Percentiles rank a stretch among this genome's conserved stretches.
Conservation (phyloP, 2,329 filamentous ascomycete species). For the Pleochaeta shiraiana region DNA sequence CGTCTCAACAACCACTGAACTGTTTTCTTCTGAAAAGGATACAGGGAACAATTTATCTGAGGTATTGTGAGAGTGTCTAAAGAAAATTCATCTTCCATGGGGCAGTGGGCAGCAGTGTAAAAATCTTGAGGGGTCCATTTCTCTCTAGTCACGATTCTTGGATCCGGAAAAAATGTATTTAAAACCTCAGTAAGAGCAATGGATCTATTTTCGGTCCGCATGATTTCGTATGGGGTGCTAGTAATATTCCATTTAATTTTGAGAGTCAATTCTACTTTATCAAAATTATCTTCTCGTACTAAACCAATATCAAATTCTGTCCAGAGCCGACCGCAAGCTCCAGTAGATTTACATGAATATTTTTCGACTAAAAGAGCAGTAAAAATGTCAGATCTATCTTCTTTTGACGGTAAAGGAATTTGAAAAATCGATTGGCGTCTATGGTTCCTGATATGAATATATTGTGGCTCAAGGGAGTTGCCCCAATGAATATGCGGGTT, state of each 20-base stretch:
- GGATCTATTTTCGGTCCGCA: slow-evolving; percentile 7
- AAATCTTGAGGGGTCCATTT: slow-evolving; percentile 33
- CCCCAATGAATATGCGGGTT: slow-evolving; percentile 9
- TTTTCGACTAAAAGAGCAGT: slow-evolving; percentile 11
- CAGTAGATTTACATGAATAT: slow-evolving; percentile 11
- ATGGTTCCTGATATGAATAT: slow-evolving; percentile 12
- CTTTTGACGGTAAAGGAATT: slow-evolving; percentile 8
- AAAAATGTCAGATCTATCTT: slow-evolving; percentile 11
- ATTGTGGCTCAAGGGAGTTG: slow-evolving; percentile 6
- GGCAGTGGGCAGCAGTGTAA: slow-evolving; percentile 46
- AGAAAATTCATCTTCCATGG: slow-evolving; percentile 23
- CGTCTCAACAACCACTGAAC: slow-evolving; percentile 47
- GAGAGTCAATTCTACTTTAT: slow-evolving; percentile 12
- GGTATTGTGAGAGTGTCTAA: slow-evolving; percentile 23
- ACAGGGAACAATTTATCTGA: slow-evolving; percentile 30
- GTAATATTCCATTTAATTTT: slow-evolving; percentile 17
- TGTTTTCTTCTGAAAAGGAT: slow-evolving; percentile 50
- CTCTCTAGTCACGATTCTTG: slow-evolving; percentile 6
- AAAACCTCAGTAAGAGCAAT: slow-evolving; percentile 13
- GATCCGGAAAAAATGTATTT: slow-evolving; percentile 14
- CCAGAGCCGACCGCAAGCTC: slow-evolving; percentile 14
- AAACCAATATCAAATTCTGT: slow-evolving; percentile 13
- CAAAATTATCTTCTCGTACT: slow-evolving; percentile 7
- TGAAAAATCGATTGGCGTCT: slow-evolving; percentile 8
- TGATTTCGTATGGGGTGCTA: slow-evolving; percentile 10